A percentile compares a stretch with the other conserved stretches of the same genome.
phyloP scores from a whole-genome alignment of 139 green algal species.

The Gonium pectorale region DNA sequence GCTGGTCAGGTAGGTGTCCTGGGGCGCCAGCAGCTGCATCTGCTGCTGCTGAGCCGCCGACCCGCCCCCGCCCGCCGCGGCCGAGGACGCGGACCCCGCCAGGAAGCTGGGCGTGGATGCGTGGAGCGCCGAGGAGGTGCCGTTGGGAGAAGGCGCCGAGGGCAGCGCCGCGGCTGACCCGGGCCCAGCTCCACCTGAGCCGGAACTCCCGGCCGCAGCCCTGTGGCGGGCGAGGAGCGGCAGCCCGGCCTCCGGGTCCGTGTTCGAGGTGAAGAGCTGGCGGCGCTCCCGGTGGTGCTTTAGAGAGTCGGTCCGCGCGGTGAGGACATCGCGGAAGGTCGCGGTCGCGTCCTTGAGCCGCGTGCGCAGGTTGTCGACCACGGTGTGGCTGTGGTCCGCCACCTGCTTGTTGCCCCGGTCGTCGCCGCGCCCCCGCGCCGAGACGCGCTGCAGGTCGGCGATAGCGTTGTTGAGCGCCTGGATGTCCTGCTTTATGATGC shows the following conservation, averaged over 20 bases:
- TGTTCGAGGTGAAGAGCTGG: slow-evolving; percentile 85
- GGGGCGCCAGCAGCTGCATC: slow-evolving; percentile 51
- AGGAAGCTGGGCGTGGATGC: slow-evolving; percentile 49
- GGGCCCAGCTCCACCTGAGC: slow-evolving; percentile 54
- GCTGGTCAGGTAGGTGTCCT: slow-evolving; percentile 61
- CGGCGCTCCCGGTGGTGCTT: slow-evolving; percentile 86
- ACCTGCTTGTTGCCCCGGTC: slow-evolving; percentile 82
- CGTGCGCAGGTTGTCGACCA: slow-evolving; percentile 82
- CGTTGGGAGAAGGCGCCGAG: neutral
- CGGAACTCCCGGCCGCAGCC: slow-evolving; percentile 74
- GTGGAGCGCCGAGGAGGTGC: neutral
- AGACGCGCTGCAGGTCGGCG: slow-evolving; percentile 74
- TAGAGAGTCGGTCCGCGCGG: slow-evolving; percentile 89
- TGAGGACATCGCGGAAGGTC: slow-evolving; percentile 76
- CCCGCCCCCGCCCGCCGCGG: too few species aligned
- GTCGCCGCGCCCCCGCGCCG: slow-evolving; percentile 12
- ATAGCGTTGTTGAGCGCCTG: slow-evolving; percentile 86
- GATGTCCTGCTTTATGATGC: slow-evolving; percentile 94
- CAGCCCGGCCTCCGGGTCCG: slow-evolving; percentile 49
- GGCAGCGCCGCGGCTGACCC: neutral
- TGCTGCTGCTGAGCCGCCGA: slow-evolving; percentile 65
- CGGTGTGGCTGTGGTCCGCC: slow-evolving; percentile 86
- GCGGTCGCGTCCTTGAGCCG: slow-evolving; percentile 87
- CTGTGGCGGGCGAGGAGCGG: slow-evolving; percentile 52
- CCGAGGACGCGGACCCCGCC: neutral